Evolutionary conservation across 306 rosid species (phyloP), one percentile per base, ranked within the genome.

Genomic region (Fragaria vesca): DNA sequence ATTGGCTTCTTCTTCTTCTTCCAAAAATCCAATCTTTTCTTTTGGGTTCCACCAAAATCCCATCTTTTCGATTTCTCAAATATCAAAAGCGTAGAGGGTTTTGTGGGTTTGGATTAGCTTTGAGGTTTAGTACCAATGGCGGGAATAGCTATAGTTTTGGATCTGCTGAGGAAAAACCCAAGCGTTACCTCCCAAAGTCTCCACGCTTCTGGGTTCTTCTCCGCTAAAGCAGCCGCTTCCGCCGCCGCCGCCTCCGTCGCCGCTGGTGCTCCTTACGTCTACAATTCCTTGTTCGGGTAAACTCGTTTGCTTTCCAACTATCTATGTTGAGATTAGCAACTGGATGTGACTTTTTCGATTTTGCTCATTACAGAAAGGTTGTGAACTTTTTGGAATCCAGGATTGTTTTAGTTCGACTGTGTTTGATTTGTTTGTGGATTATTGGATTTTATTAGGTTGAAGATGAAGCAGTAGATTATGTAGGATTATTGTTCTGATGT

Each of bases 61-160:
- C 18, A 60, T 74, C 57, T 58, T 74, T 74, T 74, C 45, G 69
- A 45, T 26, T 43, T 28, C 28, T 28, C 34, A 43, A 67, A 10
- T 74, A 54, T 42, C 60, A 20, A 17, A 57, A 5, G 32, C 20
- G 26, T 20, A n/a, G 28, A 54, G 61, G 62, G 28, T 55, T 55
- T 7, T 42, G 46, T 38, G 16, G 66, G 36, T 65, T 79, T 79
- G n/a, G 57, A 55, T 75, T 50, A 32, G 63, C 60, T 72, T 20
- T 20, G 26, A 68, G 55, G 72, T 38, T 70, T 50, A 16, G 68
- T 34, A 67, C 65, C 79, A 76, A 95, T 95, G 99, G 91, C 85
- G 80, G 99, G 97, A 81, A 76, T 95, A 80, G 83, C 93, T 69
- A 42, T 88, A 80, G 73, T 91, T 24, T 74, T 88, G 85, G 97